Evolutionary conservation across 805 yeast species (phyloP), one percentile per base, ranked within the genome.

Genomic region (Torulaspora quercuum): DNA sequence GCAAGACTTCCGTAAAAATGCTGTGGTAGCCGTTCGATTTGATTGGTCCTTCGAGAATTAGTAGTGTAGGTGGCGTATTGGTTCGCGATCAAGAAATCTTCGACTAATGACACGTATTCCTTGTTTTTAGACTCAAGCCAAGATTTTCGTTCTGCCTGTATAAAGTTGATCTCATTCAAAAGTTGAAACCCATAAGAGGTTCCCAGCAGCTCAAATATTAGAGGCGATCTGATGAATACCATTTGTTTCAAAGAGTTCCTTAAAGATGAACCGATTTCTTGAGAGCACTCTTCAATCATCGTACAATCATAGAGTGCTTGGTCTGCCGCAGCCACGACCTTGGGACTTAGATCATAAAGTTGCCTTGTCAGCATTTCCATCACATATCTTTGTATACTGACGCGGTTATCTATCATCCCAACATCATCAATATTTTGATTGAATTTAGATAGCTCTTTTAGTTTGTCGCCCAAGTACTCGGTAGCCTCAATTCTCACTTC

Each of bases 1-100:
- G 86, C 82, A 30, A 90, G 65, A 49, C 80, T 85, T 10, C 86
- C 84, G 59, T 85, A 87, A 49, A 90, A 84, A 53, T 85, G 89
- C 16, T 72, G 60, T 1, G 88, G 87, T 12, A 68, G 40, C 9
- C 33, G 39, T 42, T 44, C 37, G 12, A 37, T 24, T 14, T 21
- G 41, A 25, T 13, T 46, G 48, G 31, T 37, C 34, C 33, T 52
- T 48, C n/a, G 32, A 24, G 23, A 46, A 13, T 23, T 15, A 7
- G 24, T 25, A 9, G 29, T 21, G 21, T 14, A 24, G 1, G 41
- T 29, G 21, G 38, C 25, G 12, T 43, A 31, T 18, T 46, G 38
- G 46, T 41, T 46, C 42, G 55, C 29, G 29, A 48, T 17, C 10
- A 75, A 43, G 14, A 65, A 57, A 3, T 49, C 44, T 52, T 76